phyloP scores from a whole-genome alignment of 768 basidiomycete species.

The Kwoniella dendrophila region DNA sequence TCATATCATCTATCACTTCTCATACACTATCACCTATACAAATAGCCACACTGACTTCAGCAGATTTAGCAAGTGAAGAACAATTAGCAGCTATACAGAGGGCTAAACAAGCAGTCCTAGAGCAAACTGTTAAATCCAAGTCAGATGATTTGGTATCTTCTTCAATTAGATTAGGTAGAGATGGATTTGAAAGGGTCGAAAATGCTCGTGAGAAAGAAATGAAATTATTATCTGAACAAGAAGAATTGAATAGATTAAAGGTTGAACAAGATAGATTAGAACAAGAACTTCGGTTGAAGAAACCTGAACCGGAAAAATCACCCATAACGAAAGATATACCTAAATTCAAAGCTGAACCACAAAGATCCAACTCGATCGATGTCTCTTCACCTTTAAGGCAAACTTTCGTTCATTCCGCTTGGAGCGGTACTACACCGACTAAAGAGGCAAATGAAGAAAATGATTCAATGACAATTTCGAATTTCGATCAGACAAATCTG shows the following conservation, averaged over 20 bases:
- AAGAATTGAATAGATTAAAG: slow-evolving; percentile 18
- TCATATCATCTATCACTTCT: slow-evolving; percentile 33
- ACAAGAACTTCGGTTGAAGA: not conserved
- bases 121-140: slow-evolving; percentile 38
- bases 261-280: slow-evolving; percentile 14
- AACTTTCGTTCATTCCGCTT: slow-evolving; percentile 36
- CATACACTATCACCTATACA: slow-evolving; percentile 27
- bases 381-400: slow-evolving; percentile 12
- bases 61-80: slow-evolving; percentile 47
- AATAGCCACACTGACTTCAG: slow-evolving; percentile 43
- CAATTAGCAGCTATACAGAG: slow-evolving; percentile 40
- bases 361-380: slow-evolving; percentile 20
- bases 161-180: slow-evolving; percentile 40
- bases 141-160: slow-evolving; percentile 16
- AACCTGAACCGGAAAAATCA: not conserved
- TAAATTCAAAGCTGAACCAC: slow-evolving; percentile 1
- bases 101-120: slow-evolving; percentile 33
- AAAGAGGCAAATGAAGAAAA: slow-evolving; percentile 2
- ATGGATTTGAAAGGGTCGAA: slow-evolving; percentile 46
- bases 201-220: slow-evolving; percentile 35
- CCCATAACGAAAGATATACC: slow-evolving; percentile 9
- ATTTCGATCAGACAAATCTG: slow-evolving; percentile 30
- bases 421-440: slow-evolving; percentile 22
- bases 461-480: not conserved
- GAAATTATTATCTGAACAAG: slow-evolving; percentile 19